phyloP scores from a whole-genome alignment of 371 early-diverging fungal species.

The Capniomyces stellatus region DNA sequence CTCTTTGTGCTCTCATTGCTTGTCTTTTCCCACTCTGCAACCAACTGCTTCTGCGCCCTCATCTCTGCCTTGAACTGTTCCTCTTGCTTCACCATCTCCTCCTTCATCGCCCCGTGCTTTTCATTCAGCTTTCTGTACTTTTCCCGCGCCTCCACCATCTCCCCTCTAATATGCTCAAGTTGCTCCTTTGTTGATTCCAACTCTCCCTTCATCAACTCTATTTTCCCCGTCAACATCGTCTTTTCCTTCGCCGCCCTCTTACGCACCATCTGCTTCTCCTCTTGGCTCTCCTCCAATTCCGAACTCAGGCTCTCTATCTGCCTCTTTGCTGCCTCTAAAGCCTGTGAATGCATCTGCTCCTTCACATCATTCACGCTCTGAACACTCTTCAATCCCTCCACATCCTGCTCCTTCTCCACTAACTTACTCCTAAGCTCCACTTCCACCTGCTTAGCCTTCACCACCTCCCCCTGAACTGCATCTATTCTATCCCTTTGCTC shows the following conservation, averaged over 20 bases:
- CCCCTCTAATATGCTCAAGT: conserved; percentile 16
- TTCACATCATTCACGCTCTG: conserved; percentile 18
- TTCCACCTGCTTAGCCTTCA: conserved; percentile 5
- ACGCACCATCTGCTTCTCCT: conserved; percentile 11
- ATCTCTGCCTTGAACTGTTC: conserved; percentile 48
- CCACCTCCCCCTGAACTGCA: conserved; percentile 4
- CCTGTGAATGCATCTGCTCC: conserved; percentile 24
- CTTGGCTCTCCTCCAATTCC: conserved; percentile 26
- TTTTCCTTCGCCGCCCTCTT: conserved; percentile 9
- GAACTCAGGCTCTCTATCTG: conserved; percentile 32
- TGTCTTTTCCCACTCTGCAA: conserved; percentile 33
- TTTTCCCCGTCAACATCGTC: conserved; percentile 14
- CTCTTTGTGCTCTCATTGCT: conserved; percentile 29
- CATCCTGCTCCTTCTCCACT: conserved; percentile 18
- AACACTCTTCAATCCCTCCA: conserved; percentile 15
- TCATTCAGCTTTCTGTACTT: conserved; percentile 14
- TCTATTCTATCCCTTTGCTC: conserved; percentile 19
- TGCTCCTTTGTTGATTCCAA: conserved; percentile 14
- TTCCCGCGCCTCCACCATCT: conserved; percentile 15
- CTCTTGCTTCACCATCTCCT: conserved; percentile 27
- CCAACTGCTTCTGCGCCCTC: conserved; percentile 37
- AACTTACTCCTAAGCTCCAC: conserved; percentile 19
- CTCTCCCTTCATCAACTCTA: conserved; percentile 24
- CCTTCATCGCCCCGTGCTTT: conserved; percentile 29
- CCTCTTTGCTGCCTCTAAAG: conserved; percentile 22